These are phyloP conservation scores for Apiospora saccharicola DNA, from an alignment of 2,329 filamentous ascomycete species.

Conservation along the genomic window DNA sequence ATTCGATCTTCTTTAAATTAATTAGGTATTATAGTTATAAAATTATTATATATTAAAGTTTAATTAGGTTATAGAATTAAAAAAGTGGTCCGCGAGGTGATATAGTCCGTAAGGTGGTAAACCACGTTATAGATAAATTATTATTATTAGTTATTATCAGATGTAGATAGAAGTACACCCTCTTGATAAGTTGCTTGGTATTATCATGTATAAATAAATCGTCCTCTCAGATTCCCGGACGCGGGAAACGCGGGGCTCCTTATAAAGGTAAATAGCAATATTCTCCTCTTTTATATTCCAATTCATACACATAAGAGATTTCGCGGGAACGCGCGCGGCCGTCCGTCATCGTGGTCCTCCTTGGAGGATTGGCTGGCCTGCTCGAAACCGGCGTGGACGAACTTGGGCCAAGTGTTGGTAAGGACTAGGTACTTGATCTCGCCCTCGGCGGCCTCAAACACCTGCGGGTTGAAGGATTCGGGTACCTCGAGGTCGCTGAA, in stretches of 20 bases:
- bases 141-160: not conserved
- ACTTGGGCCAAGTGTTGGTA: conserved; percentile 43
- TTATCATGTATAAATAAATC: too few relatives aligned
- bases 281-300: not conserved
- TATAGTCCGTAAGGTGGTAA: too few relatives aligned
- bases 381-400: conserved; percentile 33
- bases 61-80: too few relatives aligned
- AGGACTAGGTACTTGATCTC: conserved; percentile 40
- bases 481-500: conserved; percentile 26
- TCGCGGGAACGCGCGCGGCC: not conserved
- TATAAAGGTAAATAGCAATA: not conserved
- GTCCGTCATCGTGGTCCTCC: not conserved
- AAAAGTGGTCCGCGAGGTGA: too few relatives aligned
- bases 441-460: conserved; percentile 33
- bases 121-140: not conserved
- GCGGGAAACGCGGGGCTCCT: not conserved
- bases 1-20: too few relatives aligned
- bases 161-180: not conserved
- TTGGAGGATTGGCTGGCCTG: not conserved
- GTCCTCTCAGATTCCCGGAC: not conserved
- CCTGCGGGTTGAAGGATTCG: conserved; percentile 25
- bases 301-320: not conserved
- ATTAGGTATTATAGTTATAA: too few relatives aligned
- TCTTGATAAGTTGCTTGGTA: not conserved
- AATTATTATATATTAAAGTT: too few relatives aligned